Evolutionary conservation across 768 basidiomycete genomes (phyloP), one percentile per base, ranked within the genome.

Genomic region (Steccherinum ochraceum): DNA sequence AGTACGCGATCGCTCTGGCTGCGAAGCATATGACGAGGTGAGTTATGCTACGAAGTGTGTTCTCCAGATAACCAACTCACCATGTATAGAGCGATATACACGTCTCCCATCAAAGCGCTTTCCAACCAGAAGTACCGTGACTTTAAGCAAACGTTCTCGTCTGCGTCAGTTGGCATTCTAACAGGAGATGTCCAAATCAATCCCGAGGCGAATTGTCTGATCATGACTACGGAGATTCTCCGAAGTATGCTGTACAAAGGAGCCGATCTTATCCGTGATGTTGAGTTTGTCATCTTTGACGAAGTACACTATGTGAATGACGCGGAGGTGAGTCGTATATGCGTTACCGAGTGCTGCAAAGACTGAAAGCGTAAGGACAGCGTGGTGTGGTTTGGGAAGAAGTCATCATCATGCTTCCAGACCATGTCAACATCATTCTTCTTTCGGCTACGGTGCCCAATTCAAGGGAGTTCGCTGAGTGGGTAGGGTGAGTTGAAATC

Each of bases 291-390:
- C 20, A 96, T 99, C 53, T 99, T 99, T 63, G 96, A 99, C 63
- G 96, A 99, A 64, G 96, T 99, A 24, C 96, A 99, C 69, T 99
- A 99, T 67, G 94, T 99, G 48, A 99, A 98, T 62, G 96, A 99
- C 65, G 89, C 92, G 13, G 96, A 99, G 85, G 95, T 95, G 51
- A 18, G 50, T 46, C 2, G 25, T 41, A 25, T 40, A 2, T 18
- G 24, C 23, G 18, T 43, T 20, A 4, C 25, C 26, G 18, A 13
- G 23, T 10, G 19, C 2, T 24, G 20, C 39, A 52, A 48, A 16
- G 51, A 24, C 23, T 45, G 12, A 45, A 45, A 26, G 10, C n/a
- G 46, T n/a, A 21, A 16, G 16, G 16, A 35, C 24, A 97, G 95
- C 79, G 96, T 63, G 96, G 96, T 39, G 96, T 99, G 16, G 96